Conservation (phyloP, 805 yeast genomes). For the Candida maris region DNA sequence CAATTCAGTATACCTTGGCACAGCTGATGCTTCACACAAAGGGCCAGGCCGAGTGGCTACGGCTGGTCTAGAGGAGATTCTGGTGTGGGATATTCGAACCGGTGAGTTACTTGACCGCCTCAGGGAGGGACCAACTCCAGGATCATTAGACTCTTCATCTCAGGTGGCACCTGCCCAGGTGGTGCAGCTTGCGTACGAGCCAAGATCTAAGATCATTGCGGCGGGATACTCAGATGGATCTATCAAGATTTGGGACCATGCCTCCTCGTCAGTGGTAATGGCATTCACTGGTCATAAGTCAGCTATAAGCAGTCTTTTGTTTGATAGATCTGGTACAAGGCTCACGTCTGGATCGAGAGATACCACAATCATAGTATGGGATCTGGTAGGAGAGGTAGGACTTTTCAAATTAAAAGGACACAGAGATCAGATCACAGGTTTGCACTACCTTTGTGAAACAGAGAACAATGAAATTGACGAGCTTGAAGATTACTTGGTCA, state of each 20-base stretch:
- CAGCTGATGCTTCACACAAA: constrained; percentile 30
- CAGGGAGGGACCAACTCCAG: constrained; percentile 65
- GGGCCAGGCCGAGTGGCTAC: constrained; percentile 68
- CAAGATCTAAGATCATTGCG: constrained; percentile 66
- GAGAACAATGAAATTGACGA: constrained; percentile 40
- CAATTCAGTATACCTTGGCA: constrained; percentile 67
- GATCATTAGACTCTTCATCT: constrained; percentile 64
- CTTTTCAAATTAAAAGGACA: constrained; percentile 84
- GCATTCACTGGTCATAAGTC: constrained; percentile 90
- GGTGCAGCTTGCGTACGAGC: constrained; percentile 55
- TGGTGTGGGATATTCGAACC: constrained; percentile 90
- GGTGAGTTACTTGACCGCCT: constrained; percentile 63
- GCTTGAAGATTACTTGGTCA: constrained; percentile 67
- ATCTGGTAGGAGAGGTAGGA: constrained; percentile 88
- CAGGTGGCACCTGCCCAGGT: constrained; percentile 63
- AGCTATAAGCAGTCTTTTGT: constrained; percentile 62
- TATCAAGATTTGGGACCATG: constrained; percentile 86
- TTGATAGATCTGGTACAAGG: constrained; percentile 81
- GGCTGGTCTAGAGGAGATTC: constrained; percentile 80
- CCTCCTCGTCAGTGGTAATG: constrained; percentile 72
- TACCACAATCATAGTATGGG: constrained; percentile 87
- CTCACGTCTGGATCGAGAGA: constrained; percentile 85
- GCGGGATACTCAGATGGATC: constrained; percentile 90
- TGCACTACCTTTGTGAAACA: constrained; percentile 43
- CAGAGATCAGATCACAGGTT: constrained; percentile 81